Evolutionary conservation across 1,139 yeast genomes (phyloP).

Genomic region (Geotrichum klebahnii): DNA sequence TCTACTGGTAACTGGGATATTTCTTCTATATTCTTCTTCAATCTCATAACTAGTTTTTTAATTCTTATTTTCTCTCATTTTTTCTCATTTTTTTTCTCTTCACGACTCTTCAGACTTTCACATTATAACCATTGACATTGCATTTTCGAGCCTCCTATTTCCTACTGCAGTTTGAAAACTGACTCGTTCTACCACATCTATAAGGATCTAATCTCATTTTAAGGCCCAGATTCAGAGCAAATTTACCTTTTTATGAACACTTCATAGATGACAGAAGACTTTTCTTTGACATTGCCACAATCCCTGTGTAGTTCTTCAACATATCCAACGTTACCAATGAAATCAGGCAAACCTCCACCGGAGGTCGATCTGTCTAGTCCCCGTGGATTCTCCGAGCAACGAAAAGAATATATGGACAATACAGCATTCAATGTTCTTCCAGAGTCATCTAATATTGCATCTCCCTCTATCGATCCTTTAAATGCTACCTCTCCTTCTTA

Average conservation of each 20-base stretch:
- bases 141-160: too few relatives aligned
- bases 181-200: too few relatives aligned
- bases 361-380: not conserved
- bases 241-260: too few relatives aligned
- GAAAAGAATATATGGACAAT: too few relatives aligned
- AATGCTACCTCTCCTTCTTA: conserved; percentile 8
- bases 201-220: too few relatives aligned
- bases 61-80: not conserved
- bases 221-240: too few relatives aligned
- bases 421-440: too few relatives aligned
- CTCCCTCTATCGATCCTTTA: not conserved
- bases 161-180: too few relatives aligned
- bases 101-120: not conserved
- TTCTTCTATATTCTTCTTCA: not conserved
- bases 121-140: not conserved
- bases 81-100: not conserved
- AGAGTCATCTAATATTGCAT: not conserved
- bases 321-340: conserved; percentile 5
- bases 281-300: not conserved
- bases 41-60: not conserved
- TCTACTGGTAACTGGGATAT: too few relatives aligned
- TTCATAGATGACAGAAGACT: not conserved
- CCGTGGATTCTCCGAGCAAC: not conserved
- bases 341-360: conserved; percentile 8
- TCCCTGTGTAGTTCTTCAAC: too few relatives aligned